Evolutionary conservation across 2,329 filamentous ascomycete genomes (phyloP), one percentile per base, ranked within the genome.

Genomic region (Colletotrichum agaves): DNA sequence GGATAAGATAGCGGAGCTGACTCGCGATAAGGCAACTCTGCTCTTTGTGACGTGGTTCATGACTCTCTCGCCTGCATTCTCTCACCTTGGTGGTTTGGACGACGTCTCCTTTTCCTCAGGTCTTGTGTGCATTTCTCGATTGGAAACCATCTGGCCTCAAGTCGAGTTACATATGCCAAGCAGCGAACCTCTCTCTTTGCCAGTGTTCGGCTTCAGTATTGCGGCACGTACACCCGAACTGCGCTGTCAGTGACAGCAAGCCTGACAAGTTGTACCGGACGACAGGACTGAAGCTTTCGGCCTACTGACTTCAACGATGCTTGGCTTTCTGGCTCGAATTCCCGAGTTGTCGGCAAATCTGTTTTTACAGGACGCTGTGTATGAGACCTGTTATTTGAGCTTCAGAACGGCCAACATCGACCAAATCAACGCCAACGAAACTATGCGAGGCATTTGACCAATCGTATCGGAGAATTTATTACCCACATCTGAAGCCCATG

Each of bases 11-110:
- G 61, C 27, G 33, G 19, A 23, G 64, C 52, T 68, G 65, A 68
- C 65, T 68, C 61, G 61, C 65, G 65, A 68, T 68, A 68, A 68
- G 46, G 41, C 65, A 68, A 47, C 65, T 58, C 46, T 11, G 12
- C 41, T 37, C 41, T 63, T 49, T 49, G 64, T 52, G 23, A 37
- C 53, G 39, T 39, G 47, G 55, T 7, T 44, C 53, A 55, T 68
- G 65, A 68, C 65, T 68, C 64, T 67, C 19, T 27, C 12, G 13
- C 17, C 12, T 57, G 3, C 27, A 35, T 11, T 59, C 41, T 57
- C 50, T 63, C 33, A 44, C 39, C 15, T 15, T 39, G 44, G n/a
- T 52, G 44, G 15, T 63, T 56, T 63, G 17, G 50, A 56, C 10
- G 35, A 31, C 19, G 61, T 52, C 53, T 67, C 53, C 61, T 62